These are phyloP conservation scores for Eimeria maxima DNA, from an alignment of 169 alveolate species.

Conservation along the genomic window DNA sequence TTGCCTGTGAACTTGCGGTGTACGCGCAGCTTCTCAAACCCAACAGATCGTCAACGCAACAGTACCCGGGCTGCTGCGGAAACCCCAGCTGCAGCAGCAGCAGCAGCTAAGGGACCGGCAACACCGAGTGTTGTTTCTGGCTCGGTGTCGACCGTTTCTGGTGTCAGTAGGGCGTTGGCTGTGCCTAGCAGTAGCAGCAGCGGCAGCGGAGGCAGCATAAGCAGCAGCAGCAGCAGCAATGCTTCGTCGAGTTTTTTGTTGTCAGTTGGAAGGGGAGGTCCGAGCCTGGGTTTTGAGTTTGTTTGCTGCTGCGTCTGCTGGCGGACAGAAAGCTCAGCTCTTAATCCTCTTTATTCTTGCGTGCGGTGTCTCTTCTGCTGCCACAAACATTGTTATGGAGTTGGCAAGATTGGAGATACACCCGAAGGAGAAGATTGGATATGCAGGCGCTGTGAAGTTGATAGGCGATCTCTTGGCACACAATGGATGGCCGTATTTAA, in stretches of 20 bases:
- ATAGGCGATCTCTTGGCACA: constrained; percentile 87
- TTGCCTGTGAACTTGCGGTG: neutral
- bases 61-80: neutral
- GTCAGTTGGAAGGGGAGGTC: neutral
- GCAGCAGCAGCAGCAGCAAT: constrained; percentile 46
- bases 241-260: neutral
- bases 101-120: constrained; percentile 31
- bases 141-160: neutral
- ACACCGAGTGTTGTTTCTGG: neutral
- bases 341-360: constrained; percentile 88
- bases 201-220: too few relatives aligned
- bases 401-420: constrained; percentile 83
- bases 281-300: constrained; percentile 16
- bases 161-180: neutral
- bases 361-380: constrained; percentile 85
- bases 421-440: constrained; percentile 84
- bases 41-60: neutral
- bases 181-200: neutral
- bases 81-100: constrained; percentile 13
- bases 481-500: constrained; percentile 87
- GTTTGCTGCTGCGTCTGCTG: constrained; percentile 88
- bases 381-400: constrained; percentile 89
- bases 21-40: neutral
- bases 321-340: constrained; percentile 81
- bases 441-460: constrained; percentile 89